Base-by-base conservation (phyloP, 805 yeast species). In the Lipomyces yamanashiensis region DNA sequence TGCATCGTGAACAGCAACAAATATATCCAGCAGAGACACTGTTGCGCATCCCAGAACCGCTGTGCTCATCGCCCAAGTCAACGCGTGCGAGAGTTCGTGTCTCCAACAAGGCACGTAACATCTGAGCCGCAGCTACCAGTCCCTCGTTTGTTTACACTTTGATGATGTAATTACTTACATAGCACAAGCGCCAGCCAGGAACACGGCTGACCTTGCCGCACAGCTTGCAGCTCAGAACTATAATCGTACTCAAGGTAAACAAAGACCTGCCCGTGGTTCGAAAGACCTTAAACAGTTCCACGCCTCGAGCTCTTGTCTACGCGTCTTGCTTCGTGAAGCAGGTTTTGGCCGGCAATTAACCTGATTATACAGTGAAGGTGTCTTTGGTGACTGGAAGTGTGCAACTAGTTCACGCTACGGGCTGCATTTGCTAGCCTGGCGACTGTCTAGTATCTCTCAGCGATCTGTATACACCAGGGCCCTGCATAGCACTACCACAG, bases 61-160 rank as follows among this genome's bases (percentile, higher is more conserved):
- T n/a, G 33, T 47, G 51, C 37, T 10, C 37, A 21, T 10, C 54
- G 54, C 8, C 43, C 15, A 7, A 28, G 28, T 28, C 28, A 28
- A 28, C 28, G 28, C 28, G 28, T 28, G 28, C 28, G 28, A 2
- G 28, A 28, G 28, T 28, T 5, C n/a, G n/a, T n/a, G n/a, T 28
- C 28, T 28, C 28, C 28, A 28, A 28, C 28, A 19, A 10, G 41
- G 19, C 34, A 36, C n/a, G 34, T 23, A 15, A 47, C 2, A 47
- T 17, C 15, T 37, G 34, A 36, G 55, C 55, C 55, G 55, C 55
- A 51, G 45, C 13, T 33, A 51, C 55, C 9, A 51, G 7, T 2
- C 53, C 55, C 55, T 12, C 4, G 17, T 2, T 15, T 36, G 55
- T 13, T 51, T 21, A 37, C 54, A 50, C 1, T 4, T 10, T 8